Evolutionary conservation across 176 grass and related monocot genomes (phyloP).

Genomic region (Rhynchospora pubera): DNA sequence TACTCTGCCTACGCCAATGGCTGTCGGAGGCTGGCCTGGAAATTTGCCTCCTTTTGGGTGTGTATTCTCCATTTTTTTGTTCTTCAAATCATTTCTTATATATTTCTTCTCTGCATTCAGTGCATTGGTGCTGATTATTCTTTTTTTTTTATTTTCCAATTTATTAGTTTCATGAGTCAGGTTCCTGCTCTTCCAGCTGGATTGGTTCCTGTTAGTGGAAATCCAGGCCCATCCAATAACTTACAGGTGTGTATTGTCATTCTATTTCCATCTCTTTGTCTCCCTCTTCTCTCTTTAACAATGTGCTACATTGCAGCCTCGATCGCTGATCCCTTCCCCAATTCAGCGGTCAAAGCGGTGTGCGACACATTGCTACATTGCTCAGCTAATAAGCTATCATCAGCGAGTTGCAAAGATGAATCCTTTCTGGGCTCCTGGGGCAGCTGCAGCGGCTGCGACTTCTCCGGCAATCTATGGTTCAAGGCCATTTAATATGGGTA

Average conservation of each 20-base stretch:
- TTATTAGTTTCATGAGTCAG: conserved; percentile 66
- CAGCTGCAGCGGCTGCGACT: neutral
- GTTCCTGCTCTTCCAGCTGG: conserved; percentile 56
- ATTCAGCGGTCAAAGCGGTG: conserved; percentile 59
- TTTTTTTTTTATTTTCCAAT: conserved; percentile 4
- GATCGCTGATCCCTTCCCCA: conserved; percentile 33
- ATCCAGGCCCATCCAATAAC: conserved; percentile 45
- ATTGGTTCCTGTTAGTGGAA: conserved; percentile 54
- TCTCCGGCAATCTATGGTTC: conserved; percentile 53
- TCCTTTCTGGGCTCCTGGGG: conserved; percentile 58
- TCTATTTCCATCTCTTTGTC: neutral
- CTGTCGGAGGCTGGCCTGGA: conserved; percentile 66
- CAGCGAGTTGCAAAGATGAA: conserved; percentile 68
- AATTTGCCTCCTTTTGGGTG: conserved; percentile 73
- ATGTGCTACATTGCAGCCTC: conserved; percentile 41
- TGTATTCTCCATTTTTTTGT: conserved; percentile 20
- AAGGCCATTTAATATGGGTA: conserved; percentile 54
- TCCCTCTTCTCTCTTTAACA: neutral
- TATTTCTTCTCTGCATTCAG: neutral
- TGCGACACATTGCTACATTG: conserved; percentile 79
- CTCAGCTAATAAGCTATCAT: conserved; percentile 61
- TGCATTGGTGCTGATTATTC: conserved; percentile 27
- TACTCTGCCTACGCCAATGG: conserved; percentile 56
- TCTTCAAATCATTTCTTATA: neutral
- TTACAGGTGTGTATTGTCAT: conserved; percentile 48